Evolutionary conservation across 2,329 filamentous ascomycete species (phyloP).

Genomic region (Fusarium sp.): DNA sequence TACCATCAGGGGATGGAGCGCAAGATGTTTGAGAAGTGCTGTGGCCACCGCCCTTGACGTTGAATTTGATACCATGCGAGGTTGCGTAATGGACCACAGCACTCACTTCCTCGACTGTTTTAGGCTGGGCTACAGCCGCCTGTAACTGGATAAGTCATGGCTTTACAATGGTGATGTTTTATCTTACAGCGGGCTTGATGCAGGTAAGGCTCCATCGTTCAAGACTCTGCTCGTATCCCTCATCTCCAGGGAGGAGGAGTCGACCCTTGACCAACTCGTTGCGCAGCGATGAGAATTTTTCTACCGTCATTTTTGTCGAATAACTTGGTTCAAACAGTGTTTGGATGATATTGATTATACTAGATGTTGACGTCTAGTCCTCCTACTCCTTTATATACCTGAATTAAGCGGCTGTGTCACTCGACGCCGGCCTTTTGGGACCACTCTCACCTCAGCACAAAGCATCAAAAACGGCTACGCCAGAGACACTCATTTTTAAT

Average conservation of each 20-base stretch:
- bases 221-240: conserved; percentile 49
- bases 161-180: background rate
- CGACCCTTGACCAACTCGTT: conserved; percentile 38
- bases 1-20: conserved; percentile 56
- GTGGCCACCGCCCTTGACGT: conserved; percentile 65
- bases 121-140: conserved; percentile 57
- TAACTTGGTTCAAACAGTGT: background rate
- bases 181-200: conserved; percentile 48
- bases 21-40: conserved; percentile 59
- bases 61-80: conserved; percentile 57
- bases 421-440: background rate
- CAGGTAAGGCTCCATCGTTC: conserved; percentile 51
- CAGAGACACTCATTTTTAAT: background rate
- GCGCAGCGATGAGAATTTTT: conserved; percentile 33
- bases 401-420: background rate
- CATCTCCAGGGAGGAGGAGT: conserved; percentile 47
- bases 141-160: conserved; percentile 31
- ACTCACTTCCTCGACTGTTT: conserved; percentile 52
- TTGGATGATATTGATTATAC: background rate
- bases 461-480: background rate
- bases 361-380: background rate
- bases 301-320: conserved; percentile 22
- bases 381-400: conserved; percentile 13
- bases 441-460: conserved; percentile 8
- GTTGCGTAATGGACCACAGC: conserved; percentile 56